Evolutionary conservation across 148 eudicot genomes (phyloP).

Genomic region (Diospyros kaki): DNA sequence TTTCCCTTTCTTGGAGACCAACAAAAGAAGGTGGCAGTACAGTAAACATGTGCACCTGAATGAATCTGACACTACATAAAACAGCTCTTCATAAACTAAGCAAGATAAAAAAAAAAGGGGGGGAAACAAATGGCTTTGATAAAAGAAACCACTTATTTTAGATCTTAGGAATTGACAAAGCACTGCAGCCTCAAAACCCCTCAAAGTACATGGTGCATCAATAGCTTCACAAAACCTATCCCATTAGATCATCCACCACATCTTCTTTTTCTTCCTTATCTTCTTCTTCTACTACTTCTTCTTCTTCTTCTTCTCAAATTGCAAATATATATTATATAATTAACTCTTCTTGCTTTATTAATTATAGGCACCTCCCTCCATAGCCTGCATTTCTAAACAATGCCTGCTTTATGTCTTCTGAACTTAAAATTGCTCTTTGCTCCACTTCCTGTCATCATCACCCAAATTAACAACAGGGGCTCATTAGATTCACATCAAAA

Average conservation of each 20-base stretch:
- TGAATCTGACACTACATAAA: constrained; percentile 5
- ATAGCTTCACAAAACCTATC: constrained; percentile 3
- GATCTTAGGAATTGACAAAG: neutral
- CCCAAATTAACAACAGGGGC: neutral
- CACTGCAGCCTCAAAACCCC: constrained; percentile 8
- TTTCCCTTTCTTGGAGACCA: neutral
- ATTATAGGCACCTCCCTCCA: constrained; percentile 75
- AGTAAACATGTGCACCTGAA: constrained; percentile 12
- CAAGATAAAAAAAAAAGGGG: no score
- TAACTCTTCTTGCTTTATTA: no score
- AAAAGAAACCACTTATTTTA: constrained; percentile 8
- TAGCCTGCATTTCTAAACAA: constrained; percentile 79
- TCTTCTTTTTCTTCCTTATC: no score
- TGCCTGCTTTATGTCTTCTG: constrained; percentile 84
- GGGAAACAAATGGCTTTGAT: neutral
- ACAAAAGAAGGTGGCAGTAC: constrained; percentile 3
- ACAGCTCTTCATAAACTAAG: neutral
- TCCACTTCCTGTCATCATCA: constrained; percentile 37
- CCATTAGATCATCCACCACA: constrained; percentile 8
- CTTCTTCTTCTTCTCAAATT: neutral
- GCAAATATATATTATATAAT: neutral
- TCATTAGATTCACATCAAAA: neutral
- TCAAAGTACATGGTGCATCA: neutral
- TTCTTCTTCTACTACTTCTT: no score
- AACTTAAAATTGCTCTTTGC: constrained; percentile 39